Evolutionary conservation across 805 yeast genomes (phyloP).

Genomic region (Wickerhamomyces silvicola): DNA sequence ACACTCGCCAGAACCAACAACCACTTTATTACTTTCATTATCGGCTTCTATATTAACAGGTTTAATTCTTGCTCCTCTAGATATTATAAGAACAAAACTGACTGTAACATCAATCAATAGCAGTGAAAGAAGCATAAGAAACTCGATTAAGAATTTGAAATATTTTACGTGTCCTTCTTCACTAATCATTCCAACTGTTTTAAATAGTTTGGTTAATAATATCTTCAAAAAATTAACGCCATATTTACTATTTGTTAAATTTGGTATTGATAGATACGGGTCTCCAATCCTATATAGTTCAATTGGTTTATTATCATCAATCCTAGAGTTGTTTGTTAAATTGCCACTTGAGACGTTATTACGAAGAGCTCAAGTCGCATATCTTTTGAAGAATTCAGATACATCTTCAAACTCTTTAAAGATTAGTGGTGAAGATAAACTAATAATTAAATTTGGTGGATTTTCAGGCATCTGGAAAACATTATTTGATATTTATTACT

Average conservation of each 20-base stretch:
- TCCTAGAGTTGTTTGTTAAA: conserved; percentile 64
- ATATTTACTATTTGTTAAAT: conserved; percentile 47
- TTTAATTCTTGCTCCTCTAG: conserved; percentile 70
- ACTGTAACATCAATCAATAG: conserved; percentile 59
- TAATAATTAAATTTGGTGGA: conserved; percentile 54
- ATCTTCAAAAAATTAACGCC: conserved; percentile 64
- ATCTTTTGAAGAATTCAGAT: conserved; percentile 35
- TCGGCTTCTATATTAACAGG: conserved; percentile 70
- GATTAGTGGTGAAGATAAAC: conserved; percentile 35
- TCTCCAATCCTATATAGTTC: conserved; percentile 56
- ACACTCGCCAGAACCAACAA: conserved; percentile 70
- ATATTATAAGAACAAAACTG: conserved; percentile 70
- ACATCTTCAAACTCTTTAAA: conserved; percentile 28
- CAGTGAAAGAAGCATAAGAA: conserved; percentile 61
- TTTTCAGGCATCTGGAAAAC: conserved; percentile 52
- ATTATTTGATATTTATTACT: conserved; percentile 36
- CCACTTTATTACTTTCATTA: conserved; percentile 61
- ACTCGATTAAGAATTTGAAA: conserved; percentile 49
- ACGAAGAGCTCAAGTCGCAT: conserved; percentile 75
- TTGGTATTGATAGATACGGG: conserved; percentile 61
- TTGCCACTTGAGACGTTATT: conserved; percentile 85
- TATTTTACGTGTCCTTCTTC: conserved; percentile 48
- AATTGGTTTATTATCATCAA: conserved; percentile 52
- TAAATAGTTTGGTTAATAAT: conserved; percentile 56
- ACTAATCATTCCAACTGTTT: conserved; percentile 59